Base-by-base conservation (phyloP, 495 filamentous ascomycete species). In the Daldinia vernicosa region DNA sequence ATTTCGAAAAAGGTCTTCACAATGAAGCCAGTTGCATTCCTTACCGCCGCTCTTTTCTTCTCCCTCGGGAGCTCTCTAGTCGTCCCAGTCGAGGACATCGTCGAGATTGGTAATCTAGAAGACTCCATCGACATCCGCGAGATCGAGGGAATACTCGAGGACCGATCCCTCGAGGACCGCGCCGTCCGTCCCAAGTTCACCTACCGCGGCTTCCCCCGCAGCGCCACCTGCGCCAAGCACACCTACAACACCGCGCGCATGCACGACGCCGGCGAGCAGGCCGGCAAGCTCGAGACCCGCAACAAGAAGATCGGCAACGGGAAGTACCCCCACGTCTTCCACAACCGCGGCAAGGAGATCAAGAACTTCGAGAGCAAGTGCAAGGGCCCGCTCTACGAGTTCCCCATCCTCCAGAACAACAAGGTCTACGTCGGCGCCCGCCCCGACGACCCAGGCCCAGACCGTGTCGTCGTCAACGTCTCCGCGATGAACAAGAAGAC, bases 311-410 rank as follows among this genome's bases (percentile, higher is more conserved):
- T 78, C 8, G 75, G 74, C 28, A 63, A 26, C 11, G 69, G 66
- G 55, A 73, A 68, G 26, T 78, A 78, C 59, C 76, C 76, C 2
- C 76, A 78, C 33, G 37, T 40, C n/a, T 78, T 72, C 72, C 74
- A 74, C 62, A 78, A 78, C 74, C 64, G 54, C 37, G 67, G 22
- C 22, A 24, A 35, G 11, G 63, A 59, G 32, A 66, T 66, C 17
- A 58, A 39, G 30, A 66, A 66, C 63, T 66, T 66, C 63, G 32
- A 52, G 28, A 0, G 4, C 5, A 51, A 66, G 63, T 66, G 63
- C 54, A 51, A 74, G 40, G 52, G 39, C 12, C 55, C 74, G 6
- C 47, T 71, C 8, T 74, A 75, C 47, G 76, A 78, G 30, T 78
- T 78, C 28, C 76, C 76, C 58, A 75, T 78, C 51, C 51, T 78